phyloP scores from a whole-genome alignment of 1,284 basidiomycete genomes.

The Uromyces viciae-fabae region DNA sequence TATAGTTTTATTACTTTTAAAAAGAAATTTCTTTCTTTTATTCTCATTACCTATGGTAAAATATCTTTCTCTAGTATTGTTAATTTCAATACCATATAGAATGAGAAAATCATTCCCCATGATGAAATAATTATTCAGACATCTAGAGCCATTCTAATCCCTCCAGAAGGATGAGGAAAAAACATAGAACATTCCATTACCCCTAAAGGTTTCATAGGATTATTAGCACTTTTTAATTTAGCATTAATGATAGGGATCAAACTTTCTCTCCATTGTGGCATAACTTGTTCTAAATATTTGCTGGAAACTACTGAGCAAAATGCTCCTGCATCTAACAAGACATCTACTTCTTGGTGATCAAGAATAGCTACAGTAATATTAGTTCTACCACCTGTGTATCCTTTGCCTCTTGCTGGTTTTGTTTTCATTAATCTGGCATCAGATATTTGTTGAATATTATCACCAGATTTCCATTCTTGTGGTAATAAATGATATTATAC shows the following conservation, averaged over 20 bases:
- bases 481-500: background rate
- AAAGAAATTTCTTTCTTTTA: background rate
- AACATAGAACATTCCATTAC: too few species aligned
- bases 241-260: background rate
- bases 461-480: background rate
- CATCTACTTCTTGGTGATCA: background rate
- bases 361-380: background rate
- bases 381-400: background rate
- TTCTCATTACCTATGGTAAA: conserved; percentile 6
- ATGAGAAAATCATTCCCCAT: background rate
- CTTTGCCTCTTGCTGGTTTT: background rate
- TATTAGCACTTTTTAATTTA: background rate
- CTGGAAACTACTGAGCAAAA: background rate
- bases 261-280: background rate
- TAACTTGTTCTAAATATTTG: background rate
- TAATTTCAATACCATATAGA: conserved; percentile 7
- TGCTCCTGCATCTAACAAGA: background rate
- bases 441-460: background rate
- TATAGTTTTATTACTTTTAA: background rate
- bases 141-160: too few species aligned
- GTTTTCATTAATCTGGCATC: background rate
- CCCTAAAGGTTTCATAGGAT: background rate
- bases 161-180: too few species aligned
- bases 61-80: background rate
- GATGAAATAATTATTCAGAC: background rate